These are phyloP conservation scores for Meyerozyma elateridarum DNA, from an alignment of 1,139 yeast species.

Conservation along the genomic window DNA sequence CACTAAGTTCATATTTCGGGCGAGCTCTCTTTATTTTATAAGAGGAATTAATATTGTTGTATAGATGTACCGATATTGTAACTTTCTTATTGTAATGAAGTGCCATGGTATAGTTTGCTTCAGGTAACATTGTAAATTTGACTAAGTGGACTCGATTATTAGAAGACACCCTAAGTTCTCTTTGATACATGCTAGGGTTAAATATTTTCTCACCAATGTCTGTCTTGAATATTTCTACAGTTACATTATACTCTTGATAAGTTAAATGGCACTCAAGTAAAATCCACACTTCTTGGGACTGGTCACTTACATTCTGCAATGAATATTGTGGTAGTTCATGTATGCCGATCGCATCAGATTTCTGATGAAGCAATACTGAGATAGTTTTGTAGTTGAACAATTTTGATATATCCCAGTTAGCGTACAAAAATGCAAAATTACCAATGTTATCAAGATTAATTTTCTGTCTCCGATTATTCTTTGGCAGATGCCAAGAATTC, in stretches of 20 bases:
- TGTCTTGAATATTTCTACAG: constrained; percentile 15
- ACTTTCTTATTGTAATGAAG: constrained; percentile 20
- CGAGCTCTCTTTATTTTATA: constrained; percentile 22
- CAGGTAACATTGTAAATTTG: constrained; percentile 23
- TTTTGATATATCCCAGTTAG: constrained; percentile 58
- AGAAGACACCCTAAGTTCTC: constrained; percentile 16
- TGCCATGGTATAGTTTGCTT: constrained; percentile 22
- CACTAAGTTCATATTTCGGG: constrained; percentile 17
- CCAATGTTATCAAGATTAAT: constrained; percentile 27
- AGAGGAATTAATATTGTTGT: constrained; percentile 22
- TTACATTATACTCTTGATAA: constrained; percentile 12
- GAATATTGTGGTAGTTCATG: constrained; percentile 46
- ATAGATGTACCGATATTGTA: constrained; percentile 35
- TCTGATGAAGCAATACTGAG: constrained; percentile 29
- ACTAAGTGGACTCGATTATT: constrained; percentile 26
- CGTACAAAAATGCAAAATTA: constrained; percentile 53
- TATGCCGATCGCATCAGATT: constrained; percentile 12
- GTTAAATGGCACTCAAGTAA: constrained; percentile 41
- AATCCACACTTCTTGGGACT: constrained; percentile 40
- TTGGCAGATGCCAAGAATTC: constrained; percentile 48
- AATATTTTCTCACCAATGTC: constrained; percentile 29
- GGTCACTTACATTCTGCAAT: constrained; percentile 29
- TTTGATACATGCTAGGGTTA: constrained; percentile 24
- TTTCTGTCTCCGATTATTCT: constrained; percentile 15
- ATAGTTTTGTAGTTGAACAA: constrained; percentile 27